Conservation (phyloP, 192 early-diverging fungal genomes). For the Umbelopsis ramanniana region DNA sequence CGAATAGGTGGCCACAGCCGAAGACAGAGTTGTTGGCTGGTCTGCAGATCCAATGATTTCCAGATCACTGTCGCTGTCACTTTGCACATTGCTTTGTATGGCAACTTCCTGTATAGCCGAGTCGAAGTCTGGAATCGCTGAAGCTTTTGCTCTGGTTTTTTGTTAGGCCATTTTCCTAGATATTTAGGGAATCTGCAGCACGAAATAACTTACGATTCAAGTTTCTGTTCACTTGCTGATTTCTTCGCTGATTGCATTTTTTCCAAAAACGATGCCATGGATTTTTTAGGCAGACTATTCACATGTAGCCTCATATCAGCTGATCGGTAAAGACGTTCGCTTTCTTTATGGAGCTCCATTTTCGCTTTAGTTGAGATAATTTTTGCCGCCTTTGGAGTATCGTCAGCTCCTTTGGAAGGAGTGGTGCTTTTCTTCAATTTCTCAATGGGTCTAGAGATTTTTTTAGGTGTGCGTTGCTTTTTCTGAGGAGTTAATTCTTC, state of each 20-base stretch:
- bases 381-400: not conserved
- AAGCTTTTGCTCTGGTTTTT: too few relatives aligned
- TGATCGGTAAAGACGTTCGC: constrained; percentile 2
- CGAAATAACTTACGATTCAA: too few relatives aligned
- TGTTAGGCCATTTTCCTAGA: too few relatives aligned
- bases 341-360: constrained; percentile 13
- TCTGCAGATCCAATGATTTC: constrained; percentile 32
- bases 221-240: not conserved
- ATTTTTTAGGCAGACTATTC: not conserved
- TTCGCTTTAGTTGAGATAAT: not conserved
- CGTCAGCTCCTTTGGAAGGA: not conserved
- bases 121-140: not conserved
- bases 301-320: not conserved
- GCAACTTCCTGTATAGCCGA: not conserved
- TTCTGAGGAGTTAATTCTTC: constrained; percentile 4
- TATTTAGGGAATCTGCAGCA: too few relatives aligned
- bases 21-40: constrained; percentile 5
- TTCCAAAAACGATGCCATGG: constrained; percentile 12
- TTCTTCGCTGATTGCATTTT: constrained; percentile 13
- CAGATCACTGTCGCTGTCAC: constrained; percentile 34
- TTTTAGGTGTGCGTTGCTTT: not conserved
- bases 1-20: constrained; percentile 3
- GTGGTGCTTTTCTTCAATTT: not conserved
- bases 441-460: not conserved
- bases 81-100: not conserved